Evolutionary conservation across 2,329 filamentous ascomycete species (phyloP), one percentile per base, ranked within the genome.

Genomic region (Emmonsia crescens): DNA sequence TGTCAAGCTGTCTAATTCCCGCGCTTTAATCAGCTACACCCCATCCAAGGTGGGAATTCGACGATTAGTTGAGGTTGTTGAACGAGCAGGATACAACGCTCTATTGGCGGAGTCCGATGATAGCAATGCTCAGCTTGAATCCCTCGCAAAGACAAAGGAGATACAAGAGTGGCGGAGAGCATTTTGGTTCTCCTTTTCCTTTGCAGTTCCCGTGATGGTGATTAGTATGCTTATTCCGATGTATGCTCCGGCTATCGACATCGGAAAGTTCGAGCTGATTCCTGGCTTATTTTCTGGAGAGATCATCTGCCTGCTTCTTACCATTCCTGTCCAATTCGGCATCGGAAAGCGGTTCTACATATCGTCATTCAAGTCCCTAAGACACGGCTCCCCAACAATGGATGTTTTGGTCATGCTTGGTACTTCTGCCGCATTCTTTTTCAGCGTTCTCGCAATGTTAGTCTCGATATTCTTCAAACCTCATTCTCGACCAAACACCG

Each of bases 141-240:
- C 94, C 1, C 82, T 99, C 2, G 89, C 94, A 9, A 99, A 99
- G 77, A 97, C 94, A 0, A 89, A 90, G 68, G 94, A 99, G 74
- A 96, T 99, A 64, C 89, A 88, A 65, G 91, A 96, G 74, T 99
- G 94, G 94, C 85, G 84, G 64, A 83, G 80, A 36, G 90, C 91
- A 0, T 96, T 97, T 75, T 81, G 83, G 64, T 81, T 88, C 8
- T 96, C 91, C 0, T 70, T 90, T 2, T 80, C 82, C 3, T 97
- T 97, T 72, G 91, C 92, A 2, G 77, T 97, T 8, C 94, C 94
- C 0, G 93, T 99, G 40, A 91, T 97, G 70, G 72, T 96, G 59
- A 88, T 96, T 67, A 89, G 88, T 82, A 99, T 99, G 94, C 75
- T 96, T 44, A 79, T 97, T 61, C 94, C 94, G 40, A 97, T 97